Evolutionary conservation across 352 stramenopile species (phyloP).

Genomic region (Thalassiosira mediterranea): DNA sequence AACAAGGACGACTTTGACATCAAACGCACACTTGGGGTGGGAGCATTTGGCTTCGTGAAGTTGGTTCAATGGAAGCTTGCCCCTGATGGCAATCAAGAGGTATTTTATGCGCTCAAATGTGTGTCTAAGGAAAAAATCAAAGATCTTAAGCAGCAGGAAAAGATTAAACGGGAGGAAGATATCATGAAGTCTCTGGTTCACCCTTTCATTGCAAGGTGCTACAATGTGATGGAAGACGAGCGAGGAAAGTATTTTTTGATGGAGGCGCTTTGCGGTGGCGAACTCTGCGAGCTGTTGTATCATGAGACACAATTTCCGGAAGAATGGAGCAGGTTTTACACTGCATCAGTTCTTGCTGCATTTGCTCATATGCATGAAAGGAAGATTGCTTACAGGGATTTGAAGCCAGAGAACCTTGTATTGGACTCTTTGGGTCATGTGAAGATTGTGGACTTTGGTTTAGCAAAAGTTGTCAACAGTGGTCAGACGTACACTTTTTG

Average conservation of each 20-base stretch:
- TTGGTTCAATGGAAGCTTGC: slow-evolving; percentile 86
- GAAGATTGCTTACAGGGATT: slow-evolving; percentile 71
- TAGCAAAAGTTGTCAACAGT: slow-evolving; percentile 90
- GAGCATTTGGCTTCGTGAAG: slow-evolving; percentile 92
- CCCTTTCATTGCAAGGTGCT: slow-evolving; percentile 92
- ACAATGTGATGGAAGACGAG: slow-evolving; percentile 90
- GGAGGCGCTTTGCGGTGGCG: slow-evolving; percentile 91
- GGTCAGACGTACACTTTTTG: slow-evolving; percentile 93
- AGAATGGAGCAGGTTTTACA: slow-evolving; percentile 75
- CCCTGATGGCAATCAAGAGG: slow-evolving; percentile 78
- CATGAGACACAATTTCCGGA: slow-evolving; percentile 78
- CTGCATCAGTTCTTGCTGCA: slow-evolving; percentile 74
- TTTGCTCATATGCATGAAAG: slow-evolving; percentile 83
- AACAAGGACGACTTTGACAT: slow-evolving; percentile 91
- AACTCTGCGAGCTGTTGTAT: slow-evolving; percentile 92
- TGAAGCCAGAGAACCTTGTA: slow-evolving; percentile 95
- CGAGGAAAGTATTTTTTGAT: slow-evolving; percentile 94
- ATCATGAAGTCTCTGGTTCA: slow-evolving; percentile 88
- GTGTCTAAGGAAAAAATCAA: slow-evolving; percentile 93
- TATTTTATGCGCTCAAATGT: slow-evolving; percentile 91
- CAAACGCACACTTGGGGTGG: slow-evolving; percentile 90
- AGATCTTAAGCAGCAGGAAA: slow-evolving; percentile 90
- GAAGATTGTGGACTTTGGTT: slow-evolving; percentile 92
- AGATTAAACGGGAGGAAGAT: slow-evolving; percentile 91
- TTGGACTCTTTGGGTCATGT: slow-evolving; percentile 89